These are phyloP conservation scores for Phialocephala subalpina DNA, from an alignment of 2,329 filamentous ascomycete species.

Conservation along the genomic window DNA sequence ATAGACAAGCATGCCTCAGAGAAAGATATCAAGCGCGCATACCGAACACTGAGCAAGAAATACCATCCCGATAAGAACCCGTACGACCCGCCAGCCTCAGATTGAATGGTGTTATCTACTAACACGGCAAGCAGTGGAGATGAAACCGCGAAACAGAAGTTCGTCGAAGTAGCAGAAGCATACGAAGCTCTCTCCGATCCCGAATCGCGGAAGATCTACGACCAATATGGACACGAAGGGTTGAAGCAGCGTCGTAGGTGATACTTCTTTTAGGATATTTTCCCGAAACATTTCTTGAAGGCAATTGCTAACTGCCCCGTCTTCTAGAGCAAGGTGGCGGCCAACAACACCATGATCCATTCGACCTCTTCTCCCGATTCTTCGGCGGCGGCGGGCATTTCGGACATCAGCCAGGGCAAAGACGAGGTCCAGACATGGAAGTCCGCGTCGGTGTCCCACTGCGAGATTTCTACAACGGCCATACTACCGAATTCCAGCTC, in stretches of 20 bases:
- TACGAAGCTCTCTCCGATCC: conserved; percentile 89
- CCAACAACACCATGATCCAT: conserved; percentile 79
- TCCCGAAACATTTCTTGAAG: too few species aligned
- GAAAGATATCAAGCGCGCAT: conserved; percentile 91
- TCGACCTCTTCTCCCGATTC: conserved; percentile 96
- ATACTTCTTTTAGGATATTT: too few species aligned
- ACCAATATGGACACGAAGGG: conserved; percentile 92
- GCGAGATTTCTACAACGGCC: conserved; percentile 91
- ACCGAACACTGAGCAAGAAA: conserved; percentile 91
- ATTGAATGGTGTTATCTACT: conserved; percentile 15
- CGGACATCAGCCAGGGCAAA: conserved; percentile 71
- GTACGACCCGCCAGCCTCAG: conserved; percentile 54
- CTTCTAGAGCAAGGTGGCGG: conserved; percentile 71
- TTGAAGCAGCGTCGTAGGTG: conserved; percentile 79
- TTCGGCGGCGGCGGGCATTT: conserved; percentile 83
- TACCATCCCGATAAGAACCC: conserved; percentile 98
- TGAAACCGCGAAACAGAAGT: conserved; percentile 83
- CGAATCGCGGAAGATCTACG: conserved; percentile 87
- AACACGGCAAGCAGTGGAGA: conserved; percentile 67
- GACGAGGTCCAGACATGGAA: conserved; percentile 89
- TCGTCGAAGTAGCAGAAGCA: conserved; percentile 92
- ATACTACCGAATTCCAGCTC: conserved; percentile 84
- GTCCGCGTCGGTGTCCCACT: conserved; percentile 81
- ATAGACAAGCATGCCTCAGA: conserved; percentile 82
- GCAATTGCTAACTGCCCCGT: too few species aligned